A percentile compares a stretch with the other conserved stretches of the same genome.
Conservation (phyloP, 768 basidiomycete genomes). For the Favolaschia claudopus region DNA sequence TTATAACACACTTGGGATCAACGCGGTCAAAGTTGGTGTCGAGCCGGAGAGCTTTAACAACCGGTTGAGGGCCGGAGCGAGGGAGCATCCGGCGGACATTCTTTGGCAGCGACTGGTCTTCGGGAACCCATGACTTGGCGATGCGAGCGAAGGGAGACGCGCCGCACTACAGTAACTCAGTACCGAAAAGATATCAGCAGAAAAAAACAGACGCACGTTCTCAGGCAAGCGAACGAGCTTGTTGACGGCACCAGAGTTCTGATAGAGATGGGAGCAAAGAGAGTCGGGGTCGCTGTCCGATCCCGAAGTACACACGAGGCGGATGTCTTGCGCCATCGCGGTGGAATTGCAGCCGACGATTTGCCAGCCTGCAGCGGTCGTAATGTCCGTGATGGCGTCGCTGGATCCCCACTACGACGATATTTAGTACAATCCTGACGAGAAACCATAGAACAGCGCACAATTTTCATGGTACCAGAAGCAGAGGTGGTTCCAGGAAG, state of each 20-base stretch:
- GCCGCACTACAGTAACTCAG: slow-evolving; percentile 11
- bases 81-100: slow-evolving; percentile 11
- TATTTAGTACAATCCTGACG: background rate
- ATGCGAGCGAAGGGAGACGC: slow-evolving; percentile 17
- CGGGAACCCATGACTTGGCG: slow-evolving; percentile 6
- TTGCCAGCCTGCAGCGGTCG: slow-evolving; percentile 48
- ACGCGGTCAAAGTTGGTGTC: slow-evolving; percentile 23
- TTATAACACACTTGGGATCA: slow-evolving; percentile 16
- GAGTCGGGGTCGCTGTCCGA: slow-evolving; percentile 18
- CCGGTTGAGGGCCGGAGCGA: slow-evolving; percentile 11
- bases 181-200: background rate
- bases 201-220: slow-evolving; percentile 29
- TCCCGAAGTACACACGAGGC: slow-evolving; percentile 40
- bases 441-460: background rate
- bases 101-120: slow-evolving; percentile 20
- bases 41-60: slow-evolving; percentile 20
- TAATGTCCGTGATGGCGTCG: slow-evolving; percentile 45
- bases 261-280: slow-evolving; percentile 39
- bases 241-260: slow-evolving; percentile 37
- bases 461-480: slow-evolving; percentile 20
- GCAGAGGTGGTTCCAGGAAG: background rate
- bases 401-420: slow-evolving; percentile 31
- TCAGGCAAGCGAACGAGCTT: slow-evolving; percentile 45
- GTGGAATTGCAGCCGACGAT: slow-evolving; percentile 45
- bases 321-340: slow-evolving; percentile 39